phyloP scores from a whole-genome alignment of 768 basidiomycete genomes.

The Galerina marginata region DNA sequence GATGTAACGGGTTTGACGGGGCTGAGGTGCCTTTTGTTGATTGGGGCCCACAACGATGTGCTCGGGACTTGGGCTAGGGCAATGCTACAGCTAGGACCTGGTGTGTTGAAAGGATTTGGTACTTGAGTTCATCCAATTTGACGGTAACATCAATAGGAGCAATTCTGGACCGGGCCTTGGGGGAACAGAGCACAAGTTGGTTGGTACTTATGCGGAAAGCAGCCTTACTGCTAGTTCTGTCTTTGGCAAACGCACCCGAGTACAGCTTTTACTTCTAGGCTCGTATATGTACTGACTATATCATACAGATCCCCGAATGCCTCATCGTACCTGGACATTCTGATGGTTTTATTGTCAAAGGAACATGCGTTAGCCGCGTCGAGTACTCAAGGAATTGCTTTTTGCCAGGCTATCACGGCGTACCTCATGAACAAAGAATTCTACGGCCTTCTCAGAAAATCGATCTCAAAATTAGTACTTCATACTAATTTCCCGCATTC shows the following conservation, averaged over 20 bases:
- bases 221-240: constrained; percentile 53
- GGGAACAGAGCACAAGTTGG: constrained; percentile 54
- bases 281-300: neutral
- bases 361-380: constrained; percentile 27
- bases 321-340: constrained; percentile 51
- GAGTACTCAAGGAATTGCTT: constrained; percentile 35
- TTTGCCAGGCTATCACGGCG: constrained; percentile 40
- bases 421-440: constrained; percentile 55
- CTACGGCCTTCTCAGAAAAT: constrained; percentile 47
- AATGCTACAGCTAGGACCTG: constrained; percentile 36
- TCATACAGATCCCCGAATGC: constrained; percentile 50
- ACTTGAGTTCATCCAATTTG: neutral
- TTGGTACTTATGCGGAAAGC: constrained; percentile 58
- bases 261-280: constrained; percentile 35
- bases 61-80: constrained; percentile 52
- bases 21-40: constrained; percentile 69
- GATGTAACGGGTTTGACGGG: constrained; percentile 61
- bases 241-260: constrained; percentile 55
- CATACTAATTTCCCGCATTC: neutral
- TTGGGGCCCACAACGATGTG: constrained; percentile 55
- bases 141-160: constrained; percentile 30
- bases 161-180: constrained; percentile 44
- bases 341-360: constrained; percentile 52
- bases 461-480: constrained; percentile 53
- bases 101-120: constrained; percentile 30